Conservation (phyloP, 306 rosid genomes). For the Parietaria judaica region DNA sequence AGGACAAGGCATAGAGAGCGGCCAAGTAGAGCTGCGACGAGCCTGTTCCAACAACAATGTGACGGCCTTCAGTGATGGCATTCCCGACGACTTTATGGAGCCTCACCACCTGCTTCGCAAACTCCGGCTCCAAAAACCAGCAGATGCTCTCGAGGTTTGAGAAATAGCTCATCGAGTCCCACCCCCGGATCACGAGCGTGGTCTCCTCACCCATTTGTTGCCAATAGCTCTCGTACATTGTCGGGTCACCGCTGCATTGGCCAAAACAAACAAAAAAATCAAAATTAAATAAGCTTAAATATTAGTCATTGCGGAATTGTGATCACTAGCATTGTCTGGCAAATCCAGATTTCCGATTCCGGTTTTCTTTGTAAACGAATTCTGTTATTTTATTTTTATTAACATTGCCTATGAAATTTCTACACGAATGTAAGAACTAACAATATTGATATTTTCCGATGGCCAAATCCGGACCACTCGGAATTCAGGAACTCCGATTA, state of each 20-base stretch:
- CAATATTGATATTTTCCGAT: too few relatives aligned
- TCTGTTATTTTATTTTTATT: too few relatives aligned
- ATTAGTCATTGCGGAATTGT: too few relatives aligned
- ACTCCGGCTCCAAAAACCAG: slow-evolving; percentile 79
- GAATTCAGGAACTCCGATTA: too few relatives aligned
- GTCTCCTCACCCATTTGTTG: slow-evolving; percentile 49
- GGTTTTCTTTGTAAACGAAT: too few relatives aligned
- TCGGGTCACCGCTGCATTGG: slow-evolving; percentile 80
- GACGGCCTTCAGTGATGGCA: slow-evolving; percentile 61
- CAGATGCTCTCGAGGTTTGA: slow-evolving; percentile 51
- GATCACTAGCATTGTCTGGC: too few relatives aligned
- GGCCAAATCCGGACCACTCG: too few relatives aligned
- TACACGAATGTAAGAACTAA: too few relatives aligned
- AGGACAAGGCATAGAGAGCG: slow-evolving; percentile 73
- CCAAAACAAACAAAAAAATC: neutral
- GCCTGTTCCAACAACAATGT: slow-evolving; percentile 85
- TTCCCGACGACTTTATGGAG: slow-evolving; percentile 69
- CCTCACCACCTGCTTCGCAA: slow-evolving; percentile 51
- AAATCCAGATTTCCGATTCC: too few relatives aligned
- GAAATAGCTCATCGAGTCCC: slow-evolving; percentile 77
- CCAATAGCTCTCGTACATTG: slow-evolving; percentile 67
- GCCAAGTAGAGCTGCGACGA: slow-evolving; percentile 86
- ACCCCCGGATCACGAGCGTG: slow-evolving; percentile 58
- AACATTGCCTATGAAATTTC: too few relatives aligned
- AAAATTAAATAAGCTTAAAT: too few relatives aligned